Evolutionary conservation across 2,329 filamentous ascomycete genomes (phyloP).

Genomic region (Colletotrichum lupini): DNA sequence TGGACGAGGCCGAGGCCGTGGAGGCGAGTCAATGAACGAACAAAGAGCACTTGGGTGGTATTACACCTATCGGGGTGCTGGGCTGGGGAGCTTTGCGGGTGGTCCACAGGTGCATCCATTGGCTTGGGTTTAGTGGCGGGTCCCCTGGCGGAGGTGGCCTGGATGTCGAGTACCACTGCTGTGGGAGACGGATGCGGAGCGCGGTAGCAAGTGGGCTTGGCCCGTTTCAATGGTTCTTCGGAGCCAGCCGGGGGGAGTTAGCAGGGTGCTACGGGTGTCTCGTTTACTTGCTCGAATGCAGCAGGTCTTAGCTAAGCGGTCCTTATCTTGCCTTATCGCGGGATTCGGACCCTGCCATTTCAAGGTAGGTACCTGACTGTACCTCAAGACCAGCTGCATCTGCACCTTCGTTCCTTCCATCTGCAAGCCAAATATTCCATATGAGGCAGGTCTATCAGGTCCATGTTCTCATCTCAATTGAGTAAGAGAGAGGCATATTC

Average conservation of each 20-base stretch:
- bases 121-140: not conserved
- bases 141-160: conserved; percentile 12
- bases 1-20: not conserved
- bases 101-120: not conserved
- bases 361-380: not conserved
- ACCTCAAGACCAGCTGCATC: not conserved
- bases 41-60: conserved; percentile 1
- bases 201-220: conserved; percentile 17
- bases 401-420: not conserved
- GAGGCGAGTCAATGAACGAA: conserved; percentile 12
- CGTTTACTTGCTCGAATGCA: not conserved
- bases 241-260: not conserved
- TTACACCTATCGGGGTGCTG: no score
- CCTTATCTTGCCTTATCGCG: conserved; percentile 11
- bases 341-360: not conserved
- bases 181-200: conserved; percentile 19
- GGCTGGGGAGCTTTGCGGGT: not conserved
- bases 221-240: conserved; percentile 22
- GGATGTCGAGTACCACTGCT: conserved; percentile 11
- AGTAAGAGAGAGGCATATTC: not conserved
- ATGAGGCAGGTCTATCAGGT: not conserved
- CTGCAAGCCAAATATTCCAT: not conserved
- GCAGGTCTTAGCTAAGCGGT: not conserved
- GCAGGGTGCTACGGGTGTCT: no score
- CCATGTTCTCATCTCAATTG: not conserved